These are phyloP conservation scores for Lactifluus hygrophoroides DNA, from an alignment of 768 basidiomycete genomes.

Conservation along the genomic window DNA sequence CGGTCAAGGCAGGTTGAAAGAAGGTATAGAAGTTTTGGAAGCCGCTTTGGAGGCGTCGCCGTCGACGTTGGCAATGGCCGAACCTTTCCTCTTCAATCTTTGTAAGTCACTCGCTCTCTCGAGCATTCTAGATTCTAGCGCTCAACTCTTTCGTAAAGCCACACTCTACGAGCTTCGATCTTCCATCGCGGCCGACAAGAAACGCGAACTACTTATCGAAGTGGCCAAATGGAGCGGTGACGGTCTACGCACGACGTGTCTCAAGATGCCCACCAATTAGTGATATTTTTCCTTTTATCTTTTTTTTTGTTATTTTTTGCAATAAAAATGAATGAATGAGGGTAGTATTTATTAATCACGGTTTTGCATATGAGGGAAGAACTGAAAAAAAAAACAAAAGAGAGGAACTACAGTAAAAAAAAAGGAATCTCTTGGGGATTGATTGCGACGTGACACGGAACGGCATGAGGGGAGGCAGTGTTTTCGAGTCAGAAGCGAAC, in stretches of 20 bases:
- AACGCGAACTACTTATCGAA: slow-evolving; percentile 61
- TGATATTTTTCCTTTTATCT: too few species aligned
- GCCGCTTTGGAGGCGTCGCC: slow-evolving; percentile 53
- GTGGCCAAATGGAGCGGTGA: slow-evolving; percentile 85
- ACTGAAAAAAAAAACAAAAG: not conserved
- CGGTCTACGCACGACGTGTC: slow-evolving; percentile 63
- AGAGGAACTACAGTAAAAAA: slow-evolving; percentile 11
- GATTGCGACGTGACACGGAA: slow-evolving; percentile 4
- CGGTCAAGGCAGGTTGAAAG: slow-evolving; percentile 61
- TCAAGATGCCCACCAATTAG: slow-evolving; percentile 58
- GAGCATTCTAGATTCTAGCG: too few species aligned
- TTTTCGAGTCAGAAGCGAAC: not conserved
- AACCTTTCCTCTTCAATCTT: slow-evolving; percentile 80
- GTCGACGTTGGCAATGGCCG: slow-evolving; percentile 61
- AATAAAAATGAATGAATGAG: slow-evolving; percentile 6
- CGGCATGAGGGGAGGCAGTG: slow-evolving; percentile 8
- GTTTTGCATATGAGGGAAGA: too few species aligned
- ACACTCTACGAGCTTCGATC: slow-evolving; percentile 80
- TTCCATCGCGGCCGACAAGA: slow-evolving; percentile 62
- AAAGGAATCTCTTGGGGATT: not conserved
- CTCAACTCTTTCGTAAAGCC: slow-evolving; percentile 44
- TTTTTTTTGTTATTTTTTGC: too few species aligned
- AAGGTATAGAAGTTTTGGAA: slow-evolving; percentile 71
- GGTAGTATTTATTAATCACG: too few species aligned
- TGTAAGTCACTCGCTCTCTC: slow-evolving; percentile 40